These are phyloP conservation scores for Citrus trifoliata DNA, from an alignment of 345 rosid species.

Conservation along the genomic window DNA sequence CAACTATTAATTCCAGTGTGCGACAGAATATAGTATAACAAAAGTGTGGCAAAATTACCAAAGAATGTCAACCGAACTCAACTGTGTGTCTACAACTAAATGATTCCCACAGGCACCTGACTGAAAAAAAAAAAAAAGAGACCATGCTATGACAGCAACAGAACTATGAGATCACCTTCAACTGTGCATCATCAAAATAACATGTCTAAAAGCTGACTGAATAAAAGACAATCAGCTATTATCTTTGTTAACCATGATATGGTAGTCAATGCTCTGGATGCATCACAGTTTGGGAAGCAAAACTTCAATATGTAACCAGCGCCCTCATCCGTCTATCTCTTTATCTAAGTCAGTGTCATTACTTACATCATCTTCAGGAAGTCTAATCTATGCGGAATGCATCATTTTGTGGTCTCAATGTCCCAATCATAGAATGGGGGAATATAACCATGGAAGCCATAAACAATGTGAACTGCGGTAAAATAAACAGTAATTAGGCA, in stretches of 20 bases:
- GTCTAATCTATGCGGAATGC: constrained; percentile 68
- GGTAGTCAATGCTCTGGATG: constrained; percentile 13
- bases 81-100: constrained; percentile 7
- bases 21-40: not conserved
- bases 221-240: constrained; percentile 22
- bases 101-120: not conserved
- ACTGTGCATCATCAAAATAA: constrained; percentile 1
- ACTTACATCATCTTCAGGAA: constrained; percentile 17
- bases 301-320: constrained; percentile 4
- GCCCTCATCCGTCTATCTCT: constrained; percentile 16
- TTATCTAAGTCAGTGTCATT: constrained; percentile 28
- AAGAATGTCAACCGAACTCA: constrained; percentile 7
- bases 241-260: not conserved
- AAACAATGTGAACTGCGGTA: constrained; percentile 85
- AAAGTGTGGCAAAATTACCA: constrained; percentile 1
- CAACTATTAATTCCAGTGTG: not conserved
- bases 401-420: constrained; percentile 61
- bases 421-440: constrained; percentile 71
- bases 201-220: constrained; percentile 4
- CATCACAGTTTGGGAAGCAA: not conserved
- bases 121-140: not conserved
- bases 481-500: constrained; percentile 14
- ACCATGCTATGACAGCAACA: not conserved
- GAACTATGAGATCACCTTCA: constrained; percentile 10
- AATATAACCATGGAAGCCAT: constrained; percentile 87